These are phyloP conservation scores for Boehmeria nivea DNA, from an alignment of 306 rosid species.

Conservation along the genomic window DNA sequence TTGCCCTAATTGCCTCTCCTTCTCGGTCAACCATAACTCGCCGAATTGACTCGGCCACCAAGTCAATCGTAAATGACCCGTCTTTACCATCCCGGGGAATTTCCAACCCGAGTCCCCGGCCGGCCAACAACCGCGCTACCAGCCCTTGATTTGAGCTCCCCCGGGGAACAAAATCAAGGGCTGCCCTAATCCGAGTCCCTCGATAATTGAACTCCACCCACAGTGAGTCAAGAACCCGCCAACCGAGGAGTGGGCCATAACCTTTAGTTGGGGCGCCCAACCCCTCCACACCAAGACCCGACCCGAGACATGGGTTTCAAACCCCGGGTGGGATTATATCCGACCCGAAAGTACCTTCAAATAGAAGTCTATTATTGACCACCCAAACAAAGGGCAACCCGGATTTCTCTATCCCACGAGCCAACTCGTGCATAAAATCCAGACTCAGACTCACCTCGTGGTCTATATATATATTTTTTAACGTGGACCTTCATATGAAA, in stretches of 20 bases:
- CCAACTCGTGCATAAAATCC: constrained; percentile 18
- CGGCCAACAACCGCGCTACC: background rate
- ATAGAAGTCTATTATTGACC: background rate
- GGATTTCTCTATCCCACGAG: constrained; percentile 23
- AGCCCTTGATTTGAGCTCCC: constrained; percentile 15
- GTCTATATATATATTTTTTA: too few relatives aligned
- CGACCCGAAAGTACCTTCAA: background rate
- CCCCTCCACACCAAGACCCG: constrained; percentile 13
- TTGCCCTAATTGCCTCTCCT: background rate
- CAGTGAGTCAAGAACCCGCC: constrained; percentile 24
- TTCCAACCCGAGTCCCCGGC: background rate
- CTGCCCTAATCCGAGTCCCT: constrained; percentile 11
- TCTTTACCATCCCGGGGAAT: constrained; percentile 1
- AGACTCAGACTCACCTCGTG: constrained; percentile 14
- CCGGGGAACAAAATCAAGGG: constrained; percentile 14
- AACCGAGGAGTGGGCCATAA: background rate
- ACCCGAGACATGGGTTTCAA: background rate
- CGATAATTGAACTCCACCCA: constrained; percentile 23
- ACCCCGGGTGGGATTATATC: constrained; percentile 6
- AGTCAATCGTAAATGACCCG: constrained; percentile 17
- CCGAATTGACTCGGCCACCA: background rate
- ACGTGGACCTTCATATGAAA: too few relatives aligned
- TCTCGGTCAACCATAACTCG: constrained; percentile 19
- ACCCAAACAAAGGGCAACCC: constrained; percentile 23
- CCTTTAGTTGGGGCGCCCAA: constrained; percentile 19